These are phyloP conservation scores for Fusarium succisae DNA, from an alignment of 2,329 filamentous ascomycete species.

Conservation along the genomic window DNA sequence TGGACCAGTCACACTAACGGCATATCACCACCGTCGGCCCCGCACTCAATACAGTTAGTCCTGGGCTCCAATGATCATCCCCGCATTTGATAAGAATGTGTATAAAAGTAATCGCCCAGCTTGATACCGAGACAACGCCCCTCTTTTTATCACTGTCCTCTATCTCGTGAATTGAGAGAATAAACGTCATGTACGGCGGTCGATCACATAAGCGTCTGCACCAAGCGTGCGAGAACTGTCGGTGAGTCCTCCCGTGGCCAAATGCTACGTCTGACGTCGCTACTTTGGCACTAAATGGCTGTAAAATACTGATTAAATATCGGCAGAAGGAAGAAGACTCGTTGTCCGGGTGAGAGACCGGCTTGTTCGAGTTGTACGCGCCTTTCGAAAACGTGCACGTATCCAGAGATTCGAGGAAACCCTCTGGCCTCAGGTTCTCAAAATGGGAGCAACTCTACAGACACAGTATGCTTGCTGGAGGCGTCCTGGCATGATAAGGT, in stretches of 20 bases:
- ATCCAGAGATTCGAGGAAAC: neutral
- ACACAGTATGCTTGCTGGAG: neutral
- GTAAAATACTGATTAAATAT: neutral
- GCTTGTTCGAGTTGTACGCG: neutral
- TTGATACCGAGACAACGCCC: neutral
- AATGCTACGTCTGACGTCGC: no score
- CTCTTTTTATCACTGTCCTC: neutral
- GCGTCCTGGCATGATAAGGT: neutral
- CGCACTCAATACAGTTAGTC: neutral
- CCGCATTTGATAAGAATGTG: neutral
- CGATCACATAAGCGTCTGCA: neutral
- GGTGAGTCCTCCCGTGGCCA: neutral
- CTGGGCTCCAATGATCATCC: neutral
- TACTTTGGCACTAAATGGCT: rapidly evolving
- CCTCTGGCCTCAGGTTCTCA: no score
- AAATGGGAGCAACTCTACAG: neutral
- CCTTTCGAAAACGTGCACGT: neutral
- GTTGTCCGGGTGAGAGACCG: neutral
- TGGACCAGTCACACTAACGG: neutral
- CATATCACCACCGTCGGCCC: neutral
- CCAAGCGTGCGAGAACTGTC: conserved; percentile 1
- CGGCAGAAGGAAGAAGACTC: neutral
- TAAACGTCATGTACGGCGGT: neutral
- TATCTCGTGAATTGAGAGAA: neutral
- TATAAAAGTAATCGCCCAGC: neutral